Base-by-base conservation (phyloP, 179 eudicot genomes). In the Beta lomatogona region DNA sequence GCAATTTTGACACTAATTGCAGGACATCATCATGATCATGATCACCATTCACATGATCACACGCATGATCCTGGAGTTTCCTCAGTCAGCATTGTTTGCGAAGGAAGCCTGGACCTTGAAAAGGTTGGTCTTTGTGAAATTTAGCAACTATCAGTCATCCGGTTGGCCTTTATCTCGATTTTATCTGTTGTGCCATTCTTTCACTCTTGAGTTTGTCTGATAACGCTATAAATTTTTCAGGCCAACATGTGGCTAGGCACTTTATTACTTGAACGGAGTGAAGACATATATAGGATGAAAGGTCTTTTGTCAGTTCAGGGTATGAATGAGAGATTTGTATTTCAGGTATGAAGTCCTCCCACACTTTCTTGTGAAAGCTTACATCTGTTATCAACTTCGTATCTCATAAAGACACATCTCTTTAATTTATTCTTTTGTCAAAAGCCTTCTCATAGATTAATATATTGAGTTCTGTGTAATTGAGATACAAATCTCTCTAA, bases 231-330 rank as follows among this genome's bases (percentile, higher is more conserved):
- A 69, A 67, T 69, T 75, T 73, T 85, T 71, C 93, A 96, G 99
- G 98, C 99, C 76, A 93, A 96, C 87, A 88, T 90, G 88, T 96
- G 99, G 99, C 70, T 96, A 78, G 99, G 97, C 67, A 93, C 89
- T 45, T 81, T 96, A 73, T 79, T 96, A 82, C 48, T 92, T 82
- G 99, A 94, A 77, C 83, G 90, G 54, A 94, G 98, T 75, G 99
- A 96, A 77, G 99, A 96, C 85, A 96, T 96, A 77, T 96, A 96
- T 80, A 87, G 98, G 79, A 96, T 96, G 99, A 96, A 96, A 84
- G 99, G 99, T 79, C 93, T 96, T 86, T 82, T 96, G 28, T 92
- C 98, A 9, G 93, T 96, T 61, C 85, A 90, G 46, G 95, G 95
- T 58, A 96, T 96, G 99, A 79, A 94, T 61, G 97, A 94, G 88